A percentile compares a stretch with the other conserved stretches of the same genome.
phyloP scores from a whole-genome alignment of 192 early-diverging fungal species.

The Chytriomyces sp. region DNA sequence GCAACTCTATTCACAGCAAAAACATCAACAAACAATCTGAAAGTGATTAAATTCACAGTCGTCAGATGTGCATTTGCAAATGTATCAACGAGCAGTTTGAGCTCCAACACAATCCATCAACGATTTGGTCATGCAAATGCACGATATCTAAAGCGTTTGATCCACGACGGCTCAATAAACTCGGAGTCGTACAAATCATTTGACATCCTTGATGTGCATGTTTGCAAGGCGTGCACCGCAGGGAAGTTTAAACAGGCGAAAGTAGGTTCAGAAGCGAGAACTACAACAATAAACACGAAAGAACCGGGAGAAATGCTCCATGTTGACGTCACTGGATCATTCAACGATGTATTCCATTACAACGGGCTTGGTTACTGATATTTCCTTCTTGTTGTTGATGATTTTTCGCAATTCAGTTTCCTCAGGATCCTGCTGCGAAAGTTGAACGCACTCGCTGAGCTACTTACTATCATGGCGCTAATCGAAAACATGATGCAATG shows the following conservation, averaged over 20 bases:
- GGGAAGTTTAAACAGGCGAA: slow-evolving; percentile 13
- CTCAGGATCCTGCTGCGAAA: neutral
- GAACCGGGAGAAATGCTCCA: slow-evolving; percentile 15
- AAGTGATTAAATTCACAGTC: neutral
- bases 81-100: neutral
- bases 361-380: neutral
- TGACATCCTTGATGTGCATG: neutral
- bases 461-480: neutral
- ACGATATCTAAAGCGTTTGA: neutral
- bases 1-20: neutral
- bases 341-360: neutral
- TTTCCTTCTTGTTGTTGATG: slow-evolving; percentile 12
- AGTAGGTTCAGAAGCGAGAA: slow-evolving; percentile 5
- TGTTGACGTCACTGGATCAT: slow-evolving; percentile 1
- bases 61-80: neutral
- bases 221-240: neutral
- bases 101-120: neutral
- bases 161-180: slow-evolving; percentile 2
- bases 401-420: neutral
- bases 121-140: neutral
- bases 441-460: neutral
- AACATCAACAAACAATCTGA: neutral
- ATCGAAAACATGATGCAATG: neutral
- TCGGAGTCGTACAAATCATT: neutral
- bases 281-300: neutral